Evolutionary conservation across 164 flowering plant genomes (phyloP).

Genomic region (Tinospora cordifolia): DNA sequence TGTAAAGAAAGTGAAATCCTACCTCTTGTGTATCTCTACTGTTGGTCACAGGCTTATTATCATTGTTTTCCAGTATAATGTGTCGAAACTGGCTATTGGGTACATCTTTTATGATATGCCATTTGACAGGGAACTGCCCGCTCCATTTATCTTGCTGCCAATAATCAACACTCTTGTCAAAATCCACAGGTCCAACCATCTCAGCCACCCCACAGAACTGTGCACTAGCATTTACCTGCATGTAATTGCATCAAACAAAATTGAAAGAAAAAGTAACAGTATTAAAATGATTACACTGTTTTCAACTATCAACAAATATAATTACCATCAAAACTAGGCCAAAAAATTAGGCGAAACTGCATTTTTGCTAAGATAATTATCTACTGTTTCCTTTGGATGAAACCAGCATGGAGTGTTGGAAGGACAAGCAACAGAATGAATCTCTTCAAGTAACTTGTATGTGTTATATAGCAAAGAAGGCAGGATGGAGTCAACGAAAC

Average conservation of each 20-base stretch:
- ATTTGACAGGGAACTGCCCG: constrained; percentile 87
- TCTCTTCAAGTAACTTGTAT: too few species aligned
- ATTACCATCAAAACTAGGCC: neutral
- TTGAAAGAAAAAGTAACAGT: neutral
- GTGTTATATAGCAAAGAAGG: neutral
- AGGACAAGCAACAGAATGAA: neutral
- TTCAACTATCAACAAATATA: neutral
- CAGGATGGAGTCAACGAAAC: neutral
- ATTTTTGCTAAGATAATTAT: neutral
- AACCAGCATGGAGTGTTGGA: neutral
- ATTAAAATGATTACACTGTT: neutral
- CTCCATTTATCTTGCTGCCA: constrained; percentile 99
- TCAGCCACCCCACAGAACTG: constrained; percentile 97
- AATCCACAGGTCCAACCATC: constrained; percentile 92
- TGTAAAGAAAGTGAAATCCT: constrained; percentile 4
- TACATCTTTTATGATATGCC: constrained; percentile 92
- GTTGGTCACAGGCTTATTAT: constrained; percentile 93
- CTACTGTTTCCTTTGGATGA: neutral
- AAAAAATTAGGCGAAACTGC: neutral
- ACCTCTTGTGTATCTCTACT: constrained; percentile 98
- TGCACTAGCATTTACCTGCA: constrained; percentile 94
- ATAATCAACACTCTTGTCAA: constrained; percentile 76
- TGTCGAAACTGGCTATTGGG: constrained; percentile 86
- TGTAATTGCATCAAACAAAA: neutral
- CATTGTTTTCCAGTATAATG: constrained; percentile 86